These are phyloP conservation scores for Ceratopteris richardii DNA, from an alignment of 75 land plant species.

Conservation along the genomic window DNA sequence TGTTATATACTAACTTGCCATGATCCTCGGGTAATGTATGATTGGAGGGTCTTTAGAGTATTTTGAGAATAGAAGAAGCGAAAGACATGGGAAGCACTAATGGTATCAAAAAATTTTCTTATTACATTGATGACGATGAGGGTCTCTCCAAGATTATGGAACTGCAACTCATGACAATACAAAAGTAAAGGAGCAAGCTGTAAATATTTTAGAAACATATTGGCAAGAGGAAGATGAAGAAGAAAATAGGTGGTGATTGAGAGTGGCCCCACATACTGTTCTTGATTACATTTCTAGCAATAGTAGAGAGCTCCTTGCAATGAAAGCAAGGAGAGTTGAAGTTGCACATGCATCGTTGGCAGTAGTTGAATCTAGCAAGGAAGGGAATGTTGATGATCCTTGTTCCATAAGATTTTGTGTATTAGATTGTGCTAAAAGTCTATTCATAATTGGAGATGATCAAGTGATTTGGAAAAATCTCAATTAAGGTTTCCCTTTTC, in stretches of 20 bases:
- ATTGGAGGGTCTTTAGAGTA: conserved; percentile 55
- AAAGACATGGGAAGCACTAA: conserved; percentile 37
- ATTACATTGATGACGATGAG: conserved; percentile 68
- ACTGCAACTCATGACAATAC: too few species aligned
- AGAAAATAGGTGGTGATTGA: too few species aligned
- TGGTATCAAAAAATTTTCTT: conserved; percentile 43
- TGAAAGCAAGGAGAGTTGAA: conserved; percentile 90
- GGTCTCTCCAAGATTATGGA: too few species aligned
- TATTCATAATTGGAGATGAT: conserved; percentile 72
- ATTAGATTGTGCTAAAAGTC: conserved; percentile 78
- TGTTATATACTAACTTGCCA: conserved; percentile 47
- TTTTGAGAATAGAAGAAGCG: conserved; percentile 46
- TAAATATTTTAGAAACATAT: too few species aligned
- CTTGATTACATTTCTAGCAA: too few species aligned
- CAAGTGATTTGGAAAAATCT: conserved; percentile 63
- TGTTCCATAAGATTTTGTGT: conserved; percentile 62
- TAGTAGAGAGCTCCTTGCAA: too few species aligned
- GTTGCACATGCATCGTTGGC: conserved; percentile 63
- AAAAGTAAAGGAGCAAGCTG: too few species aligned
- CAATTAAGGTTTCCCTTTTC: conserved; percentile 51
- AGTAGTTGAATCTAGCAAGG: conserved; percentile 37
- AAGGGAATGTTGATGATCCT: conserved; percentile 8
- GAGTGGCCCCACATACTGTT: too few species aligned
- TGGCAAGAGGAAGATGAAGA: too few species aligned
- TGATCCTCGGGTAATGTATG: conserved; percentile 52